These are phyloP conservation scores for Penicillium hesseltinei DNA, from an alignment of 2,329 filamentous ascomycete species.

Conservation along the genomic window DNA sequence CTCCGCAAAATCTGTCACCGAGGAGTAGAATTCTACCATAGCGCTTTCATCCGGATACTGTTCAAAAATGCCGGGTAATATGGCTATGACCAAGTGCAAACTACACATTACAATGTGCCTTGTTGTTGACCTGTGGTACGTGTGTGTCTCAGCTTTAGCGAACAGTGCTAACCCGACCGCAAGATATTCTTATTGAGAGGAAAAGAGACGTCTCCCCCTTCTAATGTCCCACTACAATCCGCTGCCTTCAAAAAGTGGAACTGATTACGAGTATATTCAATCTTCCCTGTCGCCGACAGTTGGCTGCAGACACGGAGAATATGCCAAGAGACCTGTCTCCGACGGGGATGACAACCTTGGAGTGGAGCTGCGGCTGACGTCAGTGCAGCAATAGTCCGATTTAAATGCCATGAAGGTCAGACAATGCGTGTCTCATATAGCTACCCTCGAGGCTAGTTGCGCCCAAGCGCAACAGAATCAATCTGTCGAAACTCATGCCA, in stretches of 20 bases:
- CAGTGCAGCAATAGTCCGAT: slow-evolving; percentile 2
- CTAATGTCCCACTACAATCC: too few species aligned
- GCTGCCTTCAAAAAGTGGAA: neutral
- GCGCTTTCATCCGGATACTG: too few species aligned
- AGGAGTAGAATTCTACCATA: too few species aligned
- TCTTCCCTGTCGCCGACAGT: neutral
- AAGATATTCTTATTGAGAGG: neutral
- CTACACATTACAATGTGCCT: neutral
- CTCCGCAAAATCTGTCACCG: too few species aligned
- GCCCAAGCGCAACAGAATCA: neutral
- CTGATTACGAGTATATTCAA: neutral
- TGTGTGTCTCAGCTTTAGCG: neutral
- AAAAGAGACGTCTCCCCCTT: too few species aligned
- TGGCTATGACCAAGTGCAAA: neutral
- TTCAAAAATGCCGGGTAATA: neutral
- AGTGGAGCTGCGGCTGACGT: slow-evolving; percentile 3
- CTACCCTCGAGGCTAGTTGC: neutral
- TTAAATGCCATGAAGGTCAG: neutral
- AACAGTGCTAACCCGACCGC: neutral
- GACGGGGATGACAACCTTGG: neutral
- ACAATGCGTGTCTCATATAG: slow-evolving; percentile 1
- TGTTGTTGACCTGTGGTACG: neutral
- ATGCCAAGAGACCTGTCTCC: neutral
- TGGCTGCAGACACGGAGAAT: neutral
- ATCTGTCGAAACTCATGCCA: neutral